Evolutionary conservation across 768 basidiomycete genomes (phyloP).

Genomic region (Dacryopinax primogenitus): DNA sequence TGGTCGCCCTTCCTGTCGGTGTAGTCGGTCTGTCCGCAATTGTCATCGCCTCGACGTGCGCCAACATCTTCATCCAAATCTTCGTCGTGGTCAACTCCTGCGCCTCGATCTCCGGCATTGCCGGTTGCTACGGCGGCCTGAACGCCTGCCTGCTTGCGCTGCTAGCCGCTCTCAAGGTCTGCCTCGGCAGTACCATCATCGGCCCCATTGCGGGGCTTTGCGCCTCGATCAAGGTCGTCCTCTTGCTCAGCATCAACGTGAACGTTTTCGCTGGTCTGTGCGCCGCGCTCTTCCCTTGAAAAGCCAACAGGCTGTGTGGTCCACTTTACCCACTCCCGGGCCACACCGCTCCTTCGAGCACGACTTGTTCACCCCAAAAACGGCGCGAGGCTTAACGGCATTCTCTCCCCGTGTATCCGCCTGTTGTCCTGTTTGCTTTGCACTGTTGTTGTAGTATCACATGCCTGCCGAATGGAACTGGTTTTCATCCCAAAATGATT

Average conservation of each 20-base stretch:
- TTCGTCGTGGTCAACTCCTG: not conserved
- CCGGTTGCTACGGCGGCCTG: not conserved
- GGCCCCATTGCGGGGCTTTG: not conserved
- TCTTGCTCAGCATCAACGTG: constrained; percentile 1
- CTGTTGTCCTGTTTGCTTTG: too few species aligned
- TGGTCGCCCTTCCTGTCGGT: constrained; percentile 19
- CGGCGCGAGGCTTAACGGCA: not conserved
- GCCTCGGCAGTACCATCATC: constrained; percentile 2
- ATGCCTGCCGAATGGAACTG: not conserved
- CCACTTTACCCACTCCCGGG: too few species aligned
- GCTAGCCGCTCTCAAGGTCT: not conserved
- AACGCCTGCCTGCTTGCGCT: not conserved
- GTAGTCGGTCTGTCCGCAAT: not conserved
- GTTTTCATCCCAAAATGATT: not conserved
- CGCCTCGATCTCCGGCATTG: not conserved
- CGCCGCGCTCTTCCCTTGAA: not conserved
- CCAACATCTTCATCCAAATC: not conserved
- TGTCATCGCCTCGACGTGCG: constrained; percentile 1
- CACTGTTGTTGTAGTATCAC: not conserved
- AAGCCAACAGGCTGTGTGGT: not conserved
- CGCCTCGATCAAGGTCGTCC: not conserved
- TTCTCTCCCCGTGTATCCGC: too few species aligned
- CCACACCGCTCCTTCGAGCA: not conserved
- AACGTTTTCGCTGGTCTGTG: not conserved
- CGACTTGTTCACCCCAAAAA: not conserved